These are phyloP conservation scores for Filosporella fistucella DNA, from an alignment of 495 filamentous ascomycete species.

Conservation along the genomic window DNA sequence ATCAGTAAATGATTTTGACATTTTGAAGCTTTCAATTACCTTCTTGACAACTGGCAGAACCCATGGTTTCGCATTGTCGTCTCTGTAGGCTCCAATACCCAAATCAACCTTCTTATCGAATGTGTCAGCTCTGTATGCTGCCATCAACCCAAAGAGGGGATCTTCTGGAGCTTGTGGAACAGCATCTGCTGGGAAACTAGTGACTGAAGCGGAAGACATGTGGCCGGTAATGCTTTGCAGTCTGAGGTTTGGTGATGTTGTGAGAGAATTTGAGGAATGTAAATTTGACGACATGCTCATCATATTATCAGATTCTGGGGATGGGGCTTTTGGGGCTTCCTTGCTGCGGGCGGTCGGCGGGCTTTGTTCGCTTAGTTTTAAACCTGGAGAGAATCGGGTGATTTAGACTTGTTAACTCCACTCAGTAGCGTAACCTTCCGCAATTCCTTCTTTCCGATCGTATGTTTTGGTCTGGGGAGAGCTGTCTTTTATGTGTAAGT, in stretches of 20 bases:
- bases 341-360: no score
- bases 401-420: no score
- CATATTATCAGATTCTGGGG: no score
- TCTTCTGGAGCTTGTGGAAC: constrained; percentile 93
- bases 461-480: no score
- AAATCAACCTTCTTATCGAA: constrained; percentile 90
- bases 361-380: no score
- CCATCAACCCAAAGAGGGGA: constrained; percentile 89
- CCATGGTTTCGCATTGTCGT: constrained; percentile 97
- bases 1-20: constrained; percentile 4
- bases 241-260: constrained; percentile 12
- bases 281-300: no score
- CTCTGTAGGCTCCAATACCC: constrained; percentile 94
- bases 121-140: constrained; percentile 79
- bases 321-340: no score
- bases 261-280: neutral
- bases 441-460: no score
- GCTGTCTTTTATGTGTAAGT: no score
- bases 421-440: no score
- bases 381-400: no score
- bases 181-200: constrained; percentile 70
- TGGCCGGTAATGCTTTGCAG: constrained; percentile 40
- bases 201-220: constrained; percentile 44
- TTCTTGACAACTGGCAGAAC: constrained; percentile 93
- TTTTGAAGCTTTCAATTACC: constrained; percentile 45